phyloP scores from a whole-genome alignment of 176 grass and related monocot genomes.

The Bromus sterilis region DNA sequence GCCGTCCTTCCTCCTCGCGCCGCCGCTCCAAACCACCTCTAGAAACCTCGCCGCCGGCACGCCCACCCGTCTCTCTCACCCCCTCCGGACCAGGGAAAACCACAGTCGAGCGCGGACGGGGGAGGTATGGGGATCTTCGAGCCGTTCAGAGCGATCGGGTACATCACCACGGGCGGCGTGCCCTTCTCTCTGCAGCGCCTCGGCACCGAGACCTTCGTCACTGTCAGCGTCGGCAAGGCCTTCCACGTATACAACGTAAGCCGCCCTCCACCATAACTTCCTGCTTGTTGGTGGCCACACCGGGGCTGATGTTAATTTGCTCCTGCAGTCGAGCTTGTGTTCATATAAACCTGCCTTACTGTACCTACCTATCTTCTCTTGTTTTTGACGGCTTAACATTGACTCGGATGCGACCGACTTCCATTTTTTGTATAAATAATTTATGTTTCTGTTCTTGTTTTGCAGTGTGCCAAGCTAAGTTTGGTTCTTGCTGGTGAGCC shows the following conservation, averaged over 20 bases:
- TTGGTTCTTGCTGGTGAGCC: slow-evolving; percentile 78
- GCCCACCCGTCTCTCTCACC: not conserved
- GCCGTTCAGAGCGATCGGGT: slow-evolving; percentile 86
- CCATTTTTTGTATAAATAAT: too few relatives aligned
- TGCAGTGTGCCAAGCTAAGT: slow-evolving; percentile 95
- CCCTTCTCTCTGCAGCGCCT: slow-evolving; percentile 92
- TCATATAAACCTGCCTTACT: too few relatives aligned
- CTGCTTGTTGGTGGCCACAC: too few relatives aligned
- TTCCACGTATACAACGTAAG: slow-evolving; percentile 93
- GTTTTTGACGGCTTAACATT: too few relatives aligned
- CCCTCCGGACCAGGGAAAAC: too few relatives aligned
- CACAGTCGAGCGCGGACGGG: too few relatives aligned
- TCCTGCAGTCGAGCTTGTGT: too few relatives aligned
- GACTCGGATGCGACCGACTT: too few relatives aligned
- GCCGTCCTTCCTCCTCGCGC: slow-evolving; percentile 9
- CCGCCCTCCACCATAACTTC: too few relatives aligned
- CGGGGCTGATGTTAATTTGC: too few relatives aligned
- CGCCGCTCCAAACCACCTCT: slow-evolving; percentile 35
- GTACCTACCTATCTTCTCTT: too few relatives aligned
- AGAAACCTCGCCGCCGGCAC: slow-evolving; percentile 43
- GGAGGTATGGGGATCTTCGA: slow-evolving; percentile 82
- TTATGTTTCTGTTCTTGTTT: slow-evolving; percentile 10
- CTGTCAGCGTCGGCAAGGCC: slow-evolving; percentile 85
- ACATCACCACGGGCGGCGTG: slow-evolving; percentile 64
- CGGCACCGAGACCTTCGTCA: slow-evolving; percentile 86